Evolutionary conservation across 2,329 filamentous ascomycete species (phyloP), one percentile per base, ranked within the genome.

Genomic region (Gliomastix tumulicola): DNA sequence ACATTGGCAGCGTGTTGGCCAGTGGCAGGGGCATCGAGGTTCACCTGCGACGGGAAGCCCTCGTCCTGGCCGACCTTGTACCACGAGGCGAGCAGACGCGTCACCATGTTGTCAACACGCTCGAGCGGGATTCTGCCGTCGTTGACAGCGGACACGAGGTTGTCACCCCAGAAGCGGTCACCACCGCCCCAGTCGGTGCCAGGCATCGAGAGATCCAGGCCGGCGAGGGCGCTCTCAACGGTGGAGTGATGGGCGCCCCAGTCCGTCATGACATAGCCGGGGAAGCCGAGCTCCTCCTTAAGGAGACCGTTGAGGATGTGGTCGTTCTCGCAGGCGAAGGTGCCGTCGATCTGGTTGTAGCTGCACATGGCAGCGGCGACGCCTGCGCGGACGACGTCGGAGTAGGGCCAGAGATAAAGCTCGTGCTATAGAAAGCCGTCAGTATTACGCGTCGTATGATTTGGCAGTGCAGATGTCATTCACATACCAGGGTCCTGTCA

Each of bases 161-260:
- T 63, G 9, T 64, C 56, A 1, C 76, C 76, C 76, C 76, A 80
- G 25, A 72, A 63, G 4, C 76, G 54, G 30, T 62, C 68, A 21
- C 60, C 66, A 21, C 59, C 59, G 53, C 74, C 75, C 49, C 57
- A 76, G 47, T 74, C 65, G 36, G 65, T 77, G 40, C 87, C 86
- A 0, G 84, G 84, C 84, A 90, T 90, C 3, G 79, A 79, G 84
- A 88, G 87, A 55, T 90, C 85, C 43, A 90, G 56, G 20, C 86
- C 86, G 18, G 76, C 74, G 43, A 82, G 68, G 18, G 84, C 78
- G 35, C 72, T 70, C 9, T 69, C 69, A 8, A 78, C 74, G 41
- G 84, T 86, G 18, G 77, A 76, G 59, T 89, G 83, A 50, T 88
- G 84, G 3, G 82, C 86, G 45, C 71, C 67, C 86, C 86, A 92